Conservation (phyloP, 1,284 basidiomycete species). For the Leccinum pachyderme region DNA sequence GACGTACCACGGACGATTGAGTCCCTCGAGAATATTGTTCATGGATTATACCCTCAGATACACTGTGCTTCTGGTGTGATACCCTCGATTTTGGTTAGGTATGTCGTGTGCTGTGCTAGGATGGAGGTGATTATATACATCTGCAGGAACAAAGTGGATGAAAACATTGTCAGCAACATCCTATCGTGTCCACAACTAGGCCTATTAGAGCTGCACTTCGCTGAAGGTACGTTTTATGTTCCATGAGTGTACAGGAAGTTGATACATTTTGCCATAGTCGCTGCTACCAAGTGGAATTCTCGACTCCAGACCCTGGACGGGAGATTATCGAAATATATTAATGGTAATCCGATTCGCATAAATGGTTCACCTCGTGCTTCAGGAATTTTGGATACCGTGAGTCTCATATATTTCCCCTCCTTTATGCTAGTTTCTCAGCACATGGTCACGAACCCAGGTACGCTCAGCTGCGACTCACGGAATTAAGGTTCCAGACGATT, state of each 20-base stretch:
- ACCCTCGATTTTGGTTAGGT: conserved; percentile 63
- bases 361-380: conserved; percentile 77
- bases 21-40: conserved; percentile 70
- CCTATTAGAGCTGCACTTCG: conserved; percentile 60
- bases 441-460: conserved; percentile 39
- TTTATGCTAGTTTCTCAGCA: background rate
- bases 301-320: conserved; percentile 61
- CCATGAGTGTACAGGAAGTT: background rate
- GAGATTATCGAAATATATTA: conserved; percentile 66
- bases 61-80: conserved; percentile 45
- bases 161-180: conserved; percentile 73
- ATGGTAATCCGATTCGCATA: conserved; percentile 67
- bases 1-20: conserved; percentile 79
- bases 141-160: conserved; percentile 63
- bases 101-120: background rate
- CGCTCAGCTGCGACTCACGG: conserved; percentile 70
- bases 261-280: conserved; percentile 42
- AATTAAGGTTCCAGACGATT: conserved; percentile 66
- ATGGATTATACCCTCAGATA: conserved; percentile 64
- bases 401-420: background rate
- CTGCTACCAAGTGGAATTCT: conserved; percentile 66
- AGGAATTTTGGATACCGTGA: conserved; percentile 77
- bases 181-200: conserved; percentile 66
- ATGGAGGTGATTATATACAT: background rate
- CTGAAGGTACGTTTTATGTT: conserved; percentile 43